Evolutionary conservation across 2,329 filamentous ascomycete genomes (phyloP), one percentile per base, ranked within the genome.

Genomic region (Beauveria sp.): DNA sequence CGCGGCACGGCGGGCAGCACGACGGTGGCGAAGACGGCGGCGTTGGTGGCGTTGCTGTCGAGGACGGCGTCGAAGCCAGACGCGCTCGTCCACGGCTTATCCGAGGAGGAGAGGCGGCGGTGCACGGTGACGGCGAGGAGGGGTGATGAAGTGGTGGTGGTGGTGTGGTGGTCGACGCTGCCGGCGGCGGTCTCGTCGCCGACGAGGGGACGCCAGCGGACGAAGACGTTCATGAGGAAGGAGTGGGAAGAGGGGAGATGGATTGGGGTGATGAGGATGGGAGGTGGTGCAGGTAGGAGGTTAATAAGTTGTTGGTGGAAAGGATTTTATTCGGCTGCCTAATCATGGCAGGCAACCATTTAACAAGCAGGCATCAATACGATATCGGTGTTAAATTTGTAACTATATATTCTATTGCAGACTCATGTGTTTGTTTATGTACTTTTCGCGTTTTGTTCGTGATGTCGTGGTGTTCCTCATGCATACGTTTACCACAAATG

Each of bases 1-100:
- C 65, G 56, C 1, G 73, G 69, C 0, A 78, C 57, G 0, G 67
- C 68, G 4, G 75, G 73, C 16, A 68, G 67, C 3, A 78, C 72
- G 3, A 74, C 65, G 49, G 60, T 58, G 14, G 66, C 57, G 63
- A 68, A 72, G 4, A 69, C 66, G 18, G 20, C 43, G 7, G 57
- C 61, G 55, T 71, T 72, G 59, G 66, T 61, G 46, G 69, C 61
- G 6, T 62, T 64, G 0, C 60, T 56, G 20, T 69, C 64, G 49
- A 72, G 74, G 2, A 76, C 66, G 3, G 60, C 28, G n/a, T 68
- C 58, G 60, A 68, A 70, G 0, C 67, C 67, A 8, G 63, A 18
- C 4, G 65, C 46, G 38, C 67, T 68, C 22, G 53, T 66, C 68
- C 68, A 69, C 12, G 65, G 59, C n/a, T 54, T 59, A 51, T 52